Conservation (phyloP, 129 eudicot species). For the Lactuca saligna region DNA sequence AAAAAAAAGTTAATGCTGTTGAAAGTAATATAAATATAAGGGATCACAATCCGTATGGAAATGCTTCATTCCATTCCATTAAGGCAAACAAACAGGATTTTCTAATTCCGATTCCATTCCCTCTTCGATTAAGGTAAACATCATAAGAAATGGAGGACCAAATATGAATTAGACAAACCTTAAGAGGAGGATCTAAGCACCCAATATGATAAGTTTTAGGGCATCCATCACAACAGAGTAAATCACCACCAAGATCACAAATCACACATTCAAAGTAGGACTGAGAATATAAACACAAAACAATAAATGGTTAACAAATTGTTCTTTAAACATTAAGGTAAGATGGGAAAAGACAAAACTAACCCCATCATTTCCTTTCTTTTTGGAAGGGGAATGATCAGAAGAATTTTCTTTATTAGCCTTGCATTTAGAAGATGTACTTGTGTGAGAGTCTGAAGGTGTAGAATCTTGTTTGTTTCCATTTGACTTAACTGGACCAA, state of each 20-base stretch:
- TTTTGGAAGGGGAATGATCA: conserved; percentile 48
- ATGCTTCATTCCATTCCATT: too few species aligned
- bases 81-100: too few species aligned
- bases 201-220: conserved; percentile 71
- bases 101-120: background rate
- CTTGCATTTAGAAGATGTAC: conserved; percentile 34
- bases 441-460: conserved; percentile 44
- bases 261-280: conserved; percentile 66
- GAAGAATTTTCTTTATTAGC: conserved; percentile 32
- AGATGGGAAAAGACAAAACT: conserved; percentile 14
- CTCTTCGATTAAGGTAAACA: background rate
- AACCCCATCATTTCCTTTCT: conserved; percentile 87
- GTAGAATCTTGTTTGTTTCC: conserved; percentile 36
- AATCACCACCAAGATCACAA: conserved; percentile 87
- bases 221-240: conserved; percentile 81
- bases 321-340: background rate
- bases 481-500: conserved; percentile 46
- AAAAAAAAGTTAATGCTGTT: too few species aligned
- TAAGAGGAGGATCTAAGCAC: conserved; percentile 81
- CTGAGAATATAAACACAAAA: conserved; percentile 36
- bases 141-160: background rate
- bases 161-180: conserved; percentile 46
- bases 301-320: background rate
- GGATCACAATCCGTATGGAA: too few species aligned
- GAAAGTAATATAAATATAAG: too few species aligned